Evolutionary conservation across 2,329 filamentous ascomycete genomes (phyloP).

Genomic region (Teratosphaeria pseudoeucalypti): DNA sequence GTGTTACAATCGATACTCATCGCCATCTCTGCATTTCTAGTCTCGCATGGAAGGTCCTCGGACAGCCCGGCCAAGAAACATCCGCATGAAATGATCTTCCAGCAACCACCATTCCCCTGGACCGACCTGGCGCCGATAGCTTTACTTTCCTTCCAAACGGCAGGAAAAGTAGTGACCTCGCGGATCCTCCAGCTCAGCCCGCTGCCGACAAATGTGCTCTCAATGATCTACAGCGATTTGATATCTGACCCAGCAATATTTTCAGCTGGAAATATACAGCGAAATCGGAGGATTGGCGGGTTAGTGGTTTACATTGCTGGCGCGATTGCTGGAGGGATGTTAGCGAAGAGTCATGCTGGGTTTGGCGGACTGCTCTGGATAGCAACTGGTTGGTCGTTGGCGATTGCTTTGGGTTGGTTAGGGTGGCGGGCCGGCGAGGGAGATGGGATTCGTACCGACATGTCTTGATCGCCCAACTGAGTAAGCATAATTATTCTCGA

Average conservation of each 20-base stretch:
- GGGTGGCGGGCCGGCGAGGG: slow-evolving; percentile 18
- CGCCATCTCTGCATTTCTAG: slow-evolving; percentile 27
- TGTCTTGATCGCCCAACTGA: too few species aligned
- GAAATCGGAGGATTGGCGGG: slow-evolving; percentile 41
- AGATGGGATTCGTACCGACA: too few species aligned
- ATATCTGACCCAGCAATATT: slow-evolving; percentile 53
- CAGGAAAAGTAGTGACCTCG: slow-evolving; percentile 63
- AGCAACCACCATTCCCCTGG: slow-evolving; percentile 6
- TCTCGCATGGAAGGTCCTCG: slow-evolving; percentile 19
- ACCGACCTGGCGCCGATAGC: slow-evolving; percentile 54
- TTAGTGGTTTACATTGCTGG: slow-evolving; percentile 40
- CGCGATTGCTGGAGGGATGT: slow-evolving; percentile 42
- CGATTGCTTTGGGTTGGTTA: slow-evolving; percentile 28
- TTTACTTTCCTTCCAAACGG: slow-evolving; percentile 62
- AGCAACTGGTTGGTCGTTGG: slow-evolving; percentile 26
- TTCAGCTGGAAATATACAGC: slow-evolving; percentile 35
- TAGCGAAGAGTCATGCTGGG: slow-evolving; percentile 40
- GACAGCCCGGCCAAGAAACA: slow-evolving; percentile 5
- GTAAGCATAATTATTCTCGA: too few species aligned
- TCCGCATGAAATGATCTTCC: slow-evolving; percentile 1
- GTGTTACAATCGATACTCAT: slow-evolving; percentile 28
- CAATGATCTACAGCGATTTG: slow-evolving; percentile 68
- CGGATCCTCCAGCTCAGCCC: slow-evolving; percentile 57
- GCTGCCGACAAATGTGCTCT: slow-evolving; percentile 65
- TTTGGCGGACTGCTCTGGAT: slow-evolving; percentile 40